These are phyloP conservation scores for Capronia americana DNA, from an alignment of 2,329 filamentous ascomycete species.

Conservation along the genomic window DNA sequence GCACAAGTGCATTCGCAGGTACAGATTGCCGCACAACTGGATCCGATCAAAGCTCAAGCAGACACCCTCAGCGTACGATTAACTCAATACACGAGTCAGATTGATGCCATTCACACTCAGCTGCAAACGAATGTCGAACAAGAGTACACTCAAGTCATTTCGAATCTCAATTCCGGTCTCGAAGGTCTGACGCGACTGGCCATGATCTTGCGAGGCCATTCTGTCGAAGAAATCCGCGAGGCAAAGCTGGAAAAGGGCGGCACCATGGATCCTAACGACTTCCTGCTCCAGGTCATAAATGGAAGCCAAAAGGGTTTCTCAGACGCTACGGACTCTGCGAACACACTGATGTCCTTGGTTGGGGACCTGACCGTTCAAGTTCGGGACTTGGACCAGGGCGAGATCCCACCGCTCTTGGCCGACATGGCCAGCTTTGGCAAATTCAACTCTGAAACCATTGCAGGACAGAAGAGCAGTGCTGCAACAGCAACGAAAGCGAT, in stretches of 20 bases:
- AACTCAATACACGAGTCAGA: not conserved
- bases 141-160: not conserved
- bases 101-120: not conserved
- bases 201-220: conserved; percentile 6
- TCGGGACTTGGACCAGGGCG: conserved; percentile 1
- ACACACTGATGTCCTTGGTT: not conserved
- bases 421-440: not conserved
- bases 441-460: not conserved
- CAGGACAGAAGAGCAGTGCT: not conserved
- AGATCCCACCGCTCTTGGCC: conserved; percentile 1
- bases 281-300: not conserved
- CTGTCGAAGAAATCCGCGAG: not conserved
- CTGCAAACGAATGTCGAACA: not conserved
- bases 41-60: conserved; percentile 7
- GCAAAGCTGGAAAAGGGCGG: not conserved
- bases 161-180: not conserved
- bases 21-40: not conserved
- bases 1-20: not conserved
- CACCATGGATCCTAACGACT: not conserved
- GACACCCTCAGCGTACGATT: not conserved
- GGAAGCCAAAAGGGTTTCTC: not conserved
- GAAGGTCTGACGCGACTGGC: not conserved
- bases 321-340: not conserved
- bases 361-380: not conserved
- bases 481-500: not conserved